Evolutionary conservation across 305 asterid species (phyloP).

Genomic region (Solanum hybrid): DNA sequence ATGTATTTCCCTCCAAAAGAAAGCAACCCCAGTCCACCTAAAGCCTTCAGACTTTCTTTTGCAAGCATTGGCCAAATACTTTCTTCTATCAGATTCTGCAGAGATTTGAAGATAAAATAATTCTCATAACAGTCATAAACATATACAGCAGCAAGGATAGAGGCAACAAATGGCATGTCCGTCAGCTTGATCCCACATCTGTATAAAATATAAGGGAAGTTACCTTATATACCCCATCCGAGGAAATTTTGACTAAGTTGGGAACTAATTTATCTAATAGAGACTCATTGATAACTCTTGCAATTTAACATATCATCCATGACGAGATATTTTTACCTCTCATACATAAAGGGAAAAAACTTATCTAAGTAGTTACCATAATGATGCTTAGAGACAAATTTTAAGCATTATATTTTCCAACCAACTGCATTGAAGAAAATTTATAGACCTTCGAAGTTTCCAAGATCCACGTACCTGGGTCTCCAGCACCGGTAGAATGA

Average conservation of each 20-base stretch:
- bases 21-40: conserved; percentile 80
- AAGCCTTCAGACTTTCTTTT: conserved; percentile 89
- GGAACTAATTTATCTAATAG: neutral
- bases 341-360: neutral
- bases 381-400: neutral
- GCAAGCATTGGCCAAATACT: conserved; percentile 93
- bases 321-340: neutral
- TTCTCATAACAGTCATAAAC: neutral
- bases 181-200: neutral
- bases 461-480: conserved; percentile 55
- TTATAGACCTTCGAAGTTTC: conserved; percentile 3
- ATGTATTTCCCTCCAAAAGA: conserved; percentile 88
- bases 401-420: neutral
- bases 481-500: conserved; percentile 92
- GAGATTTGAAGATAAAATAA: conserved; percentile 5
- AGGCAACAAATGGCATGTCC: conserved; percentile 4
- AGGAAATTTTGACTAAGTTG: neutral
- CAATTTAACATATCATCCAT: neutral
- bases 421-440: neutral
- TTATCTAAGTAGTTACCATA: neutral
- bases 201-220: neutral
- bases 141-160: conserved; percentile 11
- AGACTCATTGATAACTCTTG: neutral
- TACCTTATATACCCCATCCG: neutral
- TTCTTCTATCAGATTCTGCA: conserved; percentile 71